Evolutionary conservation across 1,139 yeast genomes (phyloP).

Genomic region (Pichia sp.): DNA sequence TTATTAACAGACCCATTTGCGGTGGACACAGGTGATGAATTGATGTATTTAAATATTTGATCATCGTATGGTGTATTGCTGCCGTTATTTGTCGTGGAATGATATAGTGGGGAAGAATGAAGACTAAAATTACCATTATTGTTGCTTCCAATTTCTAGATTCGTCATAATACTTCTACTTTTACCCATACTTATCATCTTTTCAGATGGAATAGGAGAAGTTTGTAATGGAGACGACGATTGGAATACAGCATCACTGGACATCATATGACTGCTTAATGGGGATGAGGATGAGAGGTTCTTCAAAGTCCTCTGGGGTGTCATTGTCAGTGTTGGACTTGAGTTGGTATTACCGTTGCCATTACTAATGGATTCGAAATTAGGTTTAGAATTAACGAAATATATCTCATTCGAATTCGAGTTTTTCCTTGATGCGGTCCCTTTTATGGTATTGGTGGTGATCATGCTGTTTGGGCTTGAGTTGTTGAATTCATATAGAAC

Average conservation of each 20-base stretch:
- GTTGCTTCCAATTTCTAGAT: background rate
- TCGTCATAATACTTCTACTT: constrained; percentile 1
- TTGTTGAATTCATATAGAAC: constrained; percentile 6
- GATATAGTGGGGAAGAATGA: constrained; percentile 11
- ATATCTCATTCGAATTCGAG: background rate
- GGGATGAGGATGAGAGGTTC: constrained; percentile 18
- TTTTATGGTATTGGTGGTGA: background rate
- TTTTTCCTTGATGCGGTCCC: no score
- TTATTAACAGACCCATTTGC: constrained; percentile 3
- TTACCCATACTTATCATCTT: background rate
- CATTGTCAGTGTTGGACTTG: background rate
- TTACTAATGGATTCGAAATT: background rate
- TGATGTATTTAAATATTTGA: constrained; percentile 13
- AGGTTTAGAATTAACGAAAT: background rate
- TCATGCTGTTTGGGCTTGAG: background rate
- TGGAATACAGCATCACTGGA: constrained; percentile 8
- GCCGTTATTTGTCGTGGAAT: background rate
- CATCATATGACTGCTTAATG: constrained; percentile 12
- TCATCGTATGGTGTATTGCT: constrained; percentile 8
- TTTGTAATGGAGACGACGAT: constrained; percentile 15
- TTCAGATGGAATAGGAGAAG: constrained; percentile 17
- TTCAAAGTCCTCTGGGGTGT: constrained; percentile 2
- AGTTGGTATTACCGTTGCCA: background rate
- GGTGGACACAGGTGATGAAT: constrained; percentile 16
- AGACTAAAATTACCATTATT: constrained; percentile 1